Evolutionary conservation across 176 grass and related monocot species (phyloP).

Genomic region (Otatea glauca): DNA sequence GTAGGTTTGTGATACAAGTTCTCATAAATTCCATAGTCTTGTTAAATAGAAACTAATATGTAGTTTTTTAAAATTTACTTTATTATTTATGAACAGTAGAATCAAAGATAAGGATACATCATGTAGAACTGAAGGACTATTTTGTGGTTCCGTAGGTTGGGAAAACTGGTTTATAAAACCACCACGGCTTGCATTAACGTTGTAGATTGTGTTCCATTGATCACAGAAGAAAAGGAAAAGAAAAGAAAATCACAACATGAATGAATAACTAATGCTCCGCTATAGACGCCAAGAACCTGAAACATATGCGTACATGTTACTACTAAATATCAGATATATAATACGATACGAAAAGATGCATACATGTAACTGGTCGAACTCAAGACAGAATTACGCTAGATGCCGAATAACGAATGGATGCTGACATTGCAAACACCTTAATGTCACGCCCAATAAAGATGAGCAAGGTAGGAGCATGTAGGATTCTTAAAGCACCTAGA

Average conservation of each 20-base stretch:
- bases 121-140: neutral
- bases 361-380: neutral
- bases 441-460: neutral
- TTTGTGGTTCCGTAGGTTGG: neutral
- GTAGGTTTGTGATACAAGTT: no score
- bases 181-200: neutral
- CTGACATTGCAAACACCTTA: neutral
- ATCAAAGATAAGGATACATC: neutral
- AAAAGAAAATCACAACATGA: neutral
- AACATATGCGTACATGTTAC: no score
- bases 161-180: neutral
- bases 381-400: neutral
- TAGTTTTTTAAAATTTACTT: no score
- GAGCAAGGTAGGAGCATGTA: neutral
- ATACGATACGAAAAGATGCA: no score
- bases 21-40: no score
- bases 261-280: neutral
- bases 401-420: neutral
- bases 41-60: no score
- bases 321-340: no score
- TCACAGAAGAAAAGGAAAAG: neutral
- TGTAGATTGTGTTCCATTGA: neutral
- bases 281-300: neutral
- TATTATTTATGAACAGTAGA: neutral
- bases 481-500: constrained; percentile 36